Base-by-base conservation (phyloP, 106 monocot genomes). In the Xerophyta viscosa region DNA sequence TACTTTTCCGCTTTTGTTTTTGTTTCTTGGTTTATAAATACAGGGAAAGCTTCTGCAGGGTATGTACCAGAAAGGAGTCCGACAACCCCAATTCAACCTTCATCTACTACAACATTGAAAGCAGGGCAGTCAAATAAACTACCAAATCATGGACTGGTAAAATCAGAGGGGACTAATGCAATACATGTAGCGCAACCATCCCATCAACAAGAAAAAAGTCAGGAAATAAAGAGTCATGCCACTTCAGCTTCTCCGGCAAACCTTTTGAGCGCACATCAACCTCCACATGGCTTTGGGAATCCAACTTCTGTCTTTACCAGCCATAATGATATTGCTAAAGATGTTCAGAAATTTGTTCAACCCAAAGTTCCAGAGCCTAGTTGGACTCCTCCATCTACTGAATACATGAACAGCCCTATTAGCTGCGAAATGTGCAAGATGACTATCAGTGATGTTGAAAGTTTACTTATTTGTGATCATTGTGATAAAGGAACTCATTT, bases 401-500 rank as follows among this genome's bases (percentile, higher is more conserved):
- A 89, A 4, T 89, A 98, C 63, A 77, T 82, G 67, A 77, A 57
- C 37, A 58, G 62, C 26, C 65, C 75, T 31, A 29, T 82, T 24
- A 41, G 62, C 54, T 98, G 96, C 30, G 78, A 81, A 59, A 37
- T 82, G 50, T 96, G 94, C 71, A 96, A 85, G 52, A 42, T 64
- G 30, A 50, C 64, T 27, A 76, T 98, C 36, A 69, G 20, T 56
- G 89, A 86, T 71, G 50, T 79, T 36, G 89, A 98, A 48, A 86
- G 82, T 60, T 29, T 89, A 50, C 81, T 98, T 63, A 69, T 98
- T 28, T 98, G 96, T 71, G 96, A 98, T 82, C 58, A 66, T 48
- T 98, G 96, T 71, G 89, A 98, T 58, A 89, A 73, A 69, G 96
- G 89, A 60, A 69, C 71, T 22, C 96, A 98, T 61, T 68, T 89